phyloP scores from a whole-genome alignment of 352 stramenopile species.

The Phytophthora constricta region DNA sequence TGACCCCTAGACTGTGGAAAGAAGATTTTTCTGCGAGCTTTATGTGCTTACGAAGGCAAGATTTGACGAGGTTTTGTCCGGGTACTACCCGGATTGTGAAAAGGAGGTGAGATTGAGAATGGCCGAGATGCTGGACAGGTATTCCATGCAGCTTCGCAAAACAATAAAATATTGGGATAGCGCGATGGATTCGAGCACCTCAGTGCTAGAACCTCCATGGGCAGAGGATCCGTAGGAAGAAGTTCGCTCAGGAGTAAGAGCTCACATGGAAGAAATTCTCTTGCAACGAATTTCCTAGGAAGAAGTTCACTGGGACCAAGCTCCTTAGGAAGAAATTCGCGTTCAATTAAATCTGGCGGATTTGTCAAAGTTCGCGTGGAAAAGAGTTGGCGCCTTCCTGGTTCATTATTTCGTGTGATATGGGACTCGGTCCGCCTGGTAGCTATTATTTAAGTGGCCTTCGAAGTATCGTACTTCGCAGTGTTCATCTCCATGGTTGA shows the following conservation, averaged over 20 bases:
- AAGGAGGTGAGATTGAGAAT: conserved; percentile 45
- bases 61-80: too few relatives aligned
- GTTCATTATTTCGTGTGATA: conserved; percentile 49
- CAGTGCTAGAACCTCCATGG: neutral
- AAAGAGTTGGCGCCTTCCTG: conserved; percentile 45
- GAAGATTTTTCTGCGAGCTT: too few relatives aligned
- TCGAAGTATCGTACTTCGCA: conserved; percentile 75
- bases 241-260: conserved; percentile 8
- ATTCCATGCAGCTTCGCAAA: conserved; percentile 68
- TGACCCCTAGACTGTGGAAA: too few relatives aligned
- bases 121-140: conserved; percentile 54
- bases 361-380: neutral
- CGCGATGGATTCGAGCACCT: conserved; percentile 29
- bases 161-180: conserved; percentile 77
- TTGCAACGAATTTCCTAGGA: neutral
- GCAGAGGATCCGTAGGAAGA: conserved; percentile 23
- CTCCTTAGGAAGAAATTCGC: neutral
- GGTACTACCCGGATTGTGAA: too few relatives aligned
- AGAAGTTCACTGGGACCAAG: neutral
- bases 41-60: too few relatives aligned
- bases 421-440: conserved; percentile 59
- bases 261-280: neutral
- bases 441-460: conserved; percentile 53
- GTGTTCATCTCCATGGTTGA: conserved; percentile 69
- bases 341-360: too few relatives aligned